Evolutionary conservation across 208 protist species (phyloP).

Genomic region (Borovskyia barvae): DNA sequence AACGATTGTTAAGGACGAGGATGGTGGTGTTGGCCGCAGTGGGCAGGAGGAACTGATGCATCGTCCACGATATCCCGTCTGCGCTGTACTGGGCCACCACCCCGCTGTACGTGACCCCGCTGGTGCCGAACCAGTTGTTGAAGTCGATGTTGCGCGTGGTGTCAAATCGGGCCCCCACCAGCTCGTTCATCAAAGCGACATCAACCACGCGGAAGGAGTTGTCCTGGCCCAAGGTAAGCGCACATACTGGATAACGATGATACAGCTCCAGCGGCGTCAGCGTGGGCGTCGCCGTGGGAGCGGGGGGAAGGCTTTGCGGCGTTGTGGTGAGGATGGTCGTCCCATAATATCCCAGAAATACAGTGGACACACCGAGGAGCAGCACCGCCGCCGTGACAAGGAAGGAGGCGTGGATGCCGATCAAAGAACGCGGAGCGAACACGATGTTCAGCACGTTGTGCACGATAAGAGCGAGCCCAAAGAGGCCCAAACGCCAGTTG

Average conservation of each 20-base stretch:
- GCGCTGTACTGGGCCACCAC: slow-evolving; percentile 18
- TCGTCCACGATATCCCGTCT: slow-evolving; percentile 29
- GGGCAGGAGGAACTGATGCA: slow-evolving; percentile 43
- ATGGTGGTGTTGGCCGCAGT: slow-evolving; percentile 33
- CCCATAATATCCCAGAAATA: slow-evolving; percentile 71
- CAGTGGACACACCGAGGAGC: slow-evolving; percentile 42
- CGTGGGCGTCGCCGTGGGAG: background rate
- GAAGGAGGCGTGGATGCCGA: slow-evolving; percentile 48
- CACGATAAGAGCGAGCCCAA: slow-evolving; percentile 59
- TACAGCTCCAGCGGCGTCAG: slow-evolving; percentile 33
- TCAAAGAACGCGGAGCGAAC: slow-evolving; percentile 37
- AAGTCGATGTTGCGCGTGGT: slow-evolving; percentile 35
- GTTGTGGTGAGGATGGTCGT: slow-evolving; percentile 32
- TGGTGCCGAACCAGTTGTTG: slow-evolving; percentile 53
- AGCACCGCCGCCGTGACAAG: slow-evolving; percentile 34
- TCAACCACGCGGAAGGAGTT: slow-evolving; percentile 41
- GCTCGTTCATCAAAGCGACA: slow-evolving; percentile 52
- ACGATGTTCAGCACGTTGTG: slow-evolving; percentile 55
- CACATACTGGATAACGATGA: slow-evolving; percentile 74
- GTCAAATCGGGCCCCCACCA: slow-evolving; percentile 26
- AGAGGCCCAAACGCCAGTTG: slow-evolving; percentile 47
- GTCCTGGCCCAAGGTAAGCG: slow-evolving; percentile 31
- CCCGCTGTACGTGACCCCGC: slow-evolving; percentile 40
- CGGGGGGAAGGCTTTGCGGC: slow-evolving; percentile 37
- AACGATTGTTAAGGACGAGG: slow-evolving; percentile 50